Evolutionary conservation across 2,329 filamentous ascomycete species (phyloP), one percentile per base, ranked within the genome.

Genomic region (Penicillium polonicum): DNA sequence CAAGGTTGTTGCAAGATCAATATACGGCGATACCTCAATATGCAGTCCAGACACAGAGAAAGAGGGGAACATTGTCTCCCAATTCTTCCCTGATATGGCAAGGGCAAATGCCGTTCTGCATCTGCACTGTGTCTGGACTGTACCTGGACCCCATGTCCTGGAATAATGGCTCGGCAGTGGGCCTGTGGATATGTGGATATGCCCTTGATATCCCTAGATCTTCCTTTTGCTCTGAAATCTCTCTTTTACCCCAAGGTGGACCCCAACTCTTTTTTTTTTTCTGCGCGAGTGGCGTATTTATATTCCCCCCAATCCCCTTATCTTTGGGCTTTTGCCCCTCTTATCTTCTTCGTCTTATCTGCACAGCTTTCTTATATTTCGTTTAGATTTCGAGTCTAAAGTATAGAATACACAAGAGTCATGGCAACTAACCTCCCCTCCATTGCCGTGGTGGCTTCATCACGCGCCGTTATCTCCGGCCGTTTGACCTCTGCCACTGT

Each of bases 401-500:
- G n/a, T 35, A 17, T 15, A 13, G 17, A 2, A 35, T 17, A 45
- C 27, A 5, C 21, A 27, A 46, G 13, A 35, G 50, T 27, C 27
- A 70, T 68, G 66, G 58, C 62, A 52, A 45, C 68, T 54, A 61
- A 64, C 55, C 68, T 68, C 50, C 71, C 78, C 53, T 78, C 80
- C 19, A 83, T 92, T 68, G 87, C 85, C 43, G 90, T 97, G 58
- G 82, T 97, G 57, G 89, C 89, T 57, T 97, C 94, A 1, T 89
- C 88, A 27, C 85, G 92, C 67, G 90, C 90, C 57, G 86, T 97
- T 50, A 81, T 97, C 66, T 88, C 88, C 45, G 87, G 89, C 57
- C 82, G 85, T 43, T 77, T 96, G 45, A 91, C 89, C 3, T 87
- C 92, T 21, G 93, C 91, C 58, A 96, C 92, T 13, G 86, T 99